Conservation (phyloP, 2,329 filamentous ascomycete species). For the Cladosporium sp. region DNA sequence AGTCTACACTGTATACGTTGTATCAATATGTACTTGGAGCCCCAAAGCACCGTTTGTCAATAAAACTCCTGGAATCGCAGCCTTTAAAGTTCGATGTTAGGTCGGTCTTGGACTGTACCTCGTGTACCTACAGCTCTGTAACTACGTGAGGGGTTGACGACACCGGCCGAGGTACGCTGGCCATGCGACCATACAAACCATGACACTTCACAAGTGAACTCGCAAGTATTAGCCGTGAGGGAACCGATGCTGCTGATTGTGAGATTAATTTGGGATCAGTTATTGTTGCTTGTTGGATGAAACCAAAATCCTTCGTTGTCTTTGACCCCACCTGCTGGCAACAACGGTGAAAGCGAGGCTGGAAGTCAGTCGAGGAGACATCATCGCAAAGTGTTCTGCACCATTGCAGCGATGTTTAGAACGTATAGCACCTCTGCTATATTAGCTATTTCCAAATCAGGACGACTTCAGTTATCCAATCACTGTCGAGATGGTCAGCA, state of each 20-base stretch:
- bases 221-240: neutral
- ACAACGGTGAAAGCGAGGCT: neutral
- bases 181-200: neutral
- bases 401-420: neutral
- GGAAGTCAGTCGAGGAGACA: neutral
- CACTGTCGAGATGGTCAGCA: neutral
- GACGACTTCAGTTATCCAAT: neutral
- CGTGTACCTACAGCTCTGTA: neutral
- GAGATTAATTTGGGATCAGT: neutral
- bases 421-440: neutral
- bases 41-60: neutral
- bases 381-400: neutral
- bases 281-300: neutral
- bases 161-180: conserved; percentile 8
- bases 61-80: too few species aligned
- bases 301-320: neutral
- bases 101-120: neutral
- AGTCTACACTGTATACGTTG: neutral
- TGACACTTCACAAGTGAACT: neutral
- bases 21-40: neutral
- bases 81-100: neutral
- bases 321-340: neutral
- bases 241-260: neutral
- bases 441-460: neutral
- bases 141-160: neutral